Conservation (phyloP, 495 filamentous ascomycete genomes). For the Aspergillus biplanus region DNA sequence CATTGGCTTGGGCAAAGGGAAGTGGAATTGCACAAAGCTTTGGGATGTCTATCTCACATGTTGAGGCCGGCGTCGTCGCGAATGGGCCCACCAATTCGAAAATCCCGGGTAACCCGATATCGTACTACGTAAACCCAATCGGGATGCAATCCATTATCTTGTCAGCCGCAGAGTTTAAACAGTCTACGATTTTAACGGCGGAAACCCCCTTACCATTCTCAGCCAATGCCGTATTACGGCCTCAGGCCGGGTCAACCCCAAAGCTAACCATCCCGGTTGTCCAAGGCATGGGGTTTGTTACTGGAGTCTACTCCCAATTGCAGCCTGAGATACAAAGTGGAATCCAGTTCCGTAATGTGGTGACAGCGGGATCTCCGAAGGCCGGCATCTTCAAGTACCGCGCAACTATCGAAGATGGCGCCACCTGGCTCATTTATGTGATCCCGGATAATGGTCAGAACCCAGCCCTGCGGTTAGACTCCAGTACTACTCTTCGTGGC, state of each 20-base stretch:
- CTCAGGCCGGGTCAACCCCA: conserved; percentile 52
- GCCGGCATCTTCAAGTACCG: conserved; percentile 78
- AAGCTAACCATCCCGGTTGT: conserved; percentile 78
- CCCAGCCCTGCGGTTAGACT: conserved; percentile 52
- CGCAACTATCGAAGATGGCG: conserved; percentile 69
- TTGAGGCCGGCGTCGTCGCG: conserved; percentile 65
- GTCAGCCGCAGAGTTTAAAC: conserved; percentile 73
- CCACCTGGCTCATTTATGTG: conserved; percentile 81
- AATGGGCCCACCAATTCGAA: conserved; percentile 54
- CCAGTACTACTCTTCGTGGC: conserved; percentile 53
- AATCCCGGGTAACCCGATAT: conserved; percentile 59
- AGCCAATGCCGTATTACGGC: conserved; percentile 67
- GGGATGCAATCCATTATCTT: conserved; percentile 81
- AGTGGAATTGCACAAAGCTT: conserved; percentile 67
- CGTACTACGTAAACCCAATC: conserved; percentile 81
- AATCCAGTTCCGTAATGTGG: conserved; percentile 71
- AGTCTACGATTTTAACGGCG: conserved; percentile 61
- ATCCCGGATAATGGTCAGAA: conserved; percentile 52
- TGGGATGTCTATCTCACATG: conserved; percentile 77
- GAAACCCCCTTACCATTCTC: conserved; percentile 71
- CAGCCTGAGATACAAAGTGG: conserved; percentile 75
- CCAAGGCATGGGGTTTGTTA: conserved; percentile 89
- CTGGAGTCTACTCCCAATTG: conserved; percentile 71
- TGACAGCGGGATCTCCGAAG: conserved; percentile 56
- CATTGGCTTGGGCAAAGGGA: conserved; percentile 75